Evolutionary conservation across 768 basidiomycete genomes (phyloP).

Genomic region (Lentinus tigrinus): DNA sequence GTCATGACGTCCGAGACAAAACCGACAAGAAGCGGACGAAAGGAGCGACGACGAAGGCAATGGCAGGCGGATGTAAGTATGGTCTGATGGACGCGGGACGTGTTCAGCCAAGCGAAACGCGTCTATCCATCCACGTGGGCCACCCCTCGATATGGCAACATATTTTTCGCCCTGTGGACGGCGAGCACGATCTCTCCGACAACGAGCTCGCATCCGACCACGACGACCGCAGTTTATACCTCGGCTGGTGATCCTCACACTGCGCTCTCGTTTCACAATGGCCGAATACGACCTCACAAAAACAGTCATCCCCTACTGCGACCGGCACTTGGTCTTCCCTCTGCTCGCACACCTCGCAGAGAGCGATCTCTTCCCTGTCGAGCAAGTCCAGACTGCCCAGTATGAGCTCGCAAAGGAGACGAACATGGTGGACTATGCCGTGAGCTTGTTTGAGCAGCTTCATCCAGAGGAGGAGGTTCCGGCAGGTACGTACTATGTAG

Average conservation of each 20-base stretch:
- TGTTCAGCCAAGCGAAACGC: not conserved
- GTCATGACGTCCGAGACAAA: slow-evolving; percentile 49
- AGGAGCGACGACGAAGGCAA: not conserved
- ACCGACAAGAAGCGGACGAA: not conserved
- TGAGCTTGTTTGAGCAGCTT: slow-evolving; percentile 75
- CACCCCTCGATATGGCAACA: slow-evolving; percentile 11
- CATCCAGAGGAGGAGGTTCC: slow-evolving; percentile 71
- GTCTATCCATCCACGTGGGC: slow-evolving; percentile 12
- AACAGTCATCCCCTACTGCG: slow-evolving; percentile 87
- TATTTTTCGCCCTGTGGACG: slow-evolving; percentile 15
- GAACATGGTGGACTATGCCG: slow-evolving; percentile 96
- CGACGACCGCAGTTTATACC: not conserved
- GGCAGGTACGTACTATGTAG: slow-evolving; percentile 46
- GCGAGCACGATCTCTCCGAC: slow-evolving; percentile 6
- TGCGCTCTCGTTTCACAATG: slow-evolving; percentile 43
- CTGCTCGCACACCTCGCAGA: slow-evolving; percentile 86
- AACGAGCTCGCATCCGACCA: slow-evolving; percentile 3
- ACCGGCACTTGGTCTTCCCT: slow-evolving; percentile 93
- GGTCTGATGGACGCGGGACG: too few species aligned
- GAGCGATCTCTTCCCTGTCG: slow-evolving; percentile 68
- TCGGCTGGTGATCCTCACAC: not conserved
- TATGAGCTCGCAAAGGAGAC: slow-evolving; percentile 97
- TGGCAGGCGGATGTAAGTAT: not conserved
- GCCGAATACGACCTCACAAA: slow-evolving; percentile 90
- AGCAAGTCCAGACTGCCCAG: slow-evolving; percentile 85